Conservation (phyloP, 345 rosid species). For the Eucalyptus caleyi region DNA sequence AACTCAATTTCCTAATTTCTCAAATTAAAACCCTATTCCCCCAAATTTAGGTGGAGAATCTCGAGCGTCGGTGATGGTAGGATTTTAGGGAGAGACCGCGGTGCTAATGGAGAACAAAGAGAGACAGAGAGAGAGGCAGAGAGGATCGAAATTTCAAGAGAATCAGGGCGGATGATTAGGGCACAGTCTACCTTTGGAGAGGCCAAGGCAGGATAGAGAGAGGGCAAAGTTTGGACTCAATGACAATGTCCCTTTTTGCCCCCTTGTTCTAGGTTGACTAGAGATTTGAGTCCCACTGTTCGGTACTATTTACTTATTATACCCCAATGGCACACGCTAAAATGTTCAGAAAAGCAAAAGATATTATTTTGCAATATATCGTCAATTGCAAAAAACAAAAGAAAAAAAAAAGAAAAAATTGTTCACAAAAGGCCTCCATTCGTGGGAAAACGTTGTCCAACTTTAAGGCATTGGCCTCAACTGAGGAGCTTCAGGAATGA, state of each 20-base stretch:
- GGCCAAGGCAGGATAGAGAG: background rate
- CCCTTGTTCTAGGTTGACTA: too few relatives aligned
- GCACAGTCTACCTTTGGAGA: background rate
- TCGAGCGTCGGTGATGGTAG: rapidly evolving
- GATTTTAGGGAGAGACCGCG: background rate
- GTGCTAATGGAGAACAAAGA: background rate
- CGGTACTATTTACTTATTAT: too few relatives aligned
- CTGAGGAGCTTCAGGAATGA: background rate
- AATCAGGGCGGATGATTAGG: background rate
- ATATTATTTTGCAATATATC: background rate
- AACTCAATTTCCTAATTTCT: background rate
- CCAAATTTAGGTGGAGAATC: background rate
- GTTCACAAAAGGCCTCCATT: too few relatives aligned
- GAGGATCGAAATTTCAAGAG: background rate
- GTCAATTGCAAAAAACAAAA: too few relatives aligned
- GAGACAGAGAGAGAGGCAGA: too few relatives aligned
- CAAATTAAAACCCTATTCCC: background rate
- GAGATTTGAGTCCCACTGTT: too few relatives aligned
- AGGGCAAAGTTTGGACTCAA: rapidly evolving
- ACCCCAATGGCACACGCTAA: background rate
- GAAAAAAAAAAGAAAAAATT: too few relatives aligned
- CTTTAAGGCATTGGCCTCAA: background rate
- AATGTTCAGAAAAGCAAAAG: too few relatives aligned
- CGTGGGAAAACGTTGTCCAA: rapidly evolving
- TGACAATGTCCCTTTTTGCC: rapidly evolving